phyloP scores from a whole-genome alignment of 1,284 basidiomycete genomes.

The Leccinum griseonigrum region DNA sequence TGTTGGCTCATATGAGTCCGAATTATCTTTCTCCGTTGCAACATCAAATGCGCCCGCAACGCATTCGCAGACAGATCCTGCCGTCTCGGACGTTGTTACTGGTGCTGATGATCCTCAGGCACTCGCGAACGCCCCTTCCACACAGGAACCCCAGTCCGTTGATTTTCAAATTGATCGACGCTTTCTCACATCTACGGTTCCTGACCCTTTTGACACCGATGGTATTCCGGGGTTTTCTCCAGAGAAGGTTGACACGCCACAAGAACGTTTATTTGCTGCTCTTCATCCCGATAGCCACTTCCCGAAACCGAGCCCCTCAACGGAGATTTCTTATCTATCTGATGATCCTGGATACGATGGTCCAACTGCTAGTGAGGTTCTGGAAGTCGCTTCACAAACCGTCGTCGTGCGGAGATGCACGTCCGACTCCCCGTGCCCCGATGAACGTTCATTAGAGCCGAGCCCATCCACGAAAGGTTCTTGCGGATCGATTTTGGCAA shows the following conservation, averaged over 20 bases:
- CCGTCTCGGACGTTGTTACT: not conserved
- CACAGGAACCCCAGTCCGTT: constrained; percentile 1
- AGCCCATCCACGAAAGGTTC: not conserved
- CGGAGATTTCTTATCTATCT: not conserved
- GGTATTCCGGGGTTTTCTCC: not conserved
- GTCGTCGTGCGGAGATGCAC: not conserved
- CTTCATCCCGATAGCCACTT: not conserved
- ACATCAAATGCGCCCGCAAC: not conserved
- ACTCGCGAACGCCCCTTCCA: not conserved
- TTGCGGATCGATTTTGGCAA: not conserved
- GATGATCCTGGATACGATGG: not conserved
- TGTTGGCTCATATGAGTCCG: not conserved
- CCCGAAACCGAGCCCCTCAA: not conserved
- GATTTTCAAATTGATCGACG: not conserved
- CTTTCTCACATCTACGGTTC: constrained; percentile 1
- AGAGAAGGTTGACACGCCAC: not conserved
- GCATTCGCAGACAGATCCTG: not conserved
- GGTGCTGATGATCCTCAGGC: not conserved
- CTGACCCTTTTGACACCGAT: not conserved
- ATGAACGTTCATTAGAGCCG: not conserved
- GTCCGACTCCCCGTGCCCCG: not conserved
- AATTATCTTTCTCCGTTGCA: not conserved
- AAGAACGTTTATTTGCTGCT: not conserved
- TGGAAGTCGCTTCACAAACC: not conserved
- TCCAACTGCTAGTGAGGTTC: not conserved